A percentile compares a stretch with the other conserved stretches of the same genome.
Conservation (phyloP, 1,284 basidiomycete genomes). For the Phellopilus nigrolimitatus region DNA sequence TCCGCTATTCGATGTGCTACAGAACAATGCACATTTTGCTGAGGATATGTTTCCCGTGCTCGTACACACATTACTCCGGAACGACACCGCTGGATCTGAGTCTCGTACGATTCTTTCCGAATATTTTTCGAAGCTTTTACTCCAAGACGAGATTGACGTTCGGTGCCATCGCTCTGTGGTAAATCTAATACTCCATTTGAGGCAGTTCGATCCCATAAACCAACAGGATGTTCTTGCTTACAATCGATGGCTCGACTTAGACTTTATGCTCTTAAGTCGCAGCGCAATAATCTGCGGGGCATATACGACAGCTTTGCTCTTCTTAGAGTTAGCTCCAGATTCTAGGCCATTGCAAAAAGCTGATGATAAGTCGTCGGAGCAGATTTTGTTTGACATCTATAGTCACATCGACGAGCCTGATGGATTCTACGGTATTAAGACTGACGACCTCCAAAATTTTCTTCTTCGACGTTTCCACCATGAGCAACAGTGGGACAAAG, state of each 20-base stretch:
- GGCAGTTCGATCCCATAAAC: slow-evolving; percentile 51
- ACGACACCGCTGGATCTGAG: slow-evolving; percentile 11
- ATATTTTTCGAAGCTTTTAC: slow-evolving; percentile 62
- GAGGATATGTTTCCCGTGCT: slow-evolving; percentile 69
- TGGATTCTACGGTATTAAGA: slow-evolving; percentile 91
- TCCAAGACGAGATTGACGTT: slow-evolving; percentile 36
- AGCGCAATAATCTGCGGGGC: slow-evolving; percentile 77
- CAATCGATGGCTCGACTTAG: slow-evolving; percentile 82
- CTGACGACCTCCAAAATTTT: slow-evolving; percentile 70
- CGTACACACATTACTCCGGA: slow-evolving; percentile 59
- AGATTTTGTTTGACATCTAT: slow-evolving; percentile 87
- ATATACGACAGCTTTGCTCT: slow-evolving; percentile 86
- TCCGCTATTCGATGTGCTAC: slow-evolving; percentile 58
- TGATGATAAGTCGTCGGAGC: slow-evolving; percentile 39
- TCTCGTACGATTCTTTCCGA: slow-evolving; percentile 41
- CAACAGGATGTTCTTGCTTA: slow-evolving; percentile 53
- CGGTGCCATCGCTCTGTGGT: slow-evolving; percentile 64
- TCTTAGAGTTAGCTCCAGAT: slow-evolving; percentile 79
- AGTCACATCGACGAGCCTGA: slow-evolving; percentile 95
- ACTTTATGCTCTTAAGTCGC: slow-evolving; percentile 67
- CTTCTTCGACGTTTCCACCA: slow-evolving; percentile 86
- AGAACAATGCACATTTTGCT: slow-evolving; percentile 53
- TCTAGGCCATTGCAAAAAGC: slow-evolving; percentile 32
- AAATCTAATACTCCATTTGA: slow-evolving; percentile 77
- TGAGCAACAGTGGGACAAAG: slow-evolving; percentile 88